Evolutionary conservation across 2,329 filamentous ascomycete genomes (phyloP).

Genomic region (Sporothrix brunneoviolacea): DNA sequence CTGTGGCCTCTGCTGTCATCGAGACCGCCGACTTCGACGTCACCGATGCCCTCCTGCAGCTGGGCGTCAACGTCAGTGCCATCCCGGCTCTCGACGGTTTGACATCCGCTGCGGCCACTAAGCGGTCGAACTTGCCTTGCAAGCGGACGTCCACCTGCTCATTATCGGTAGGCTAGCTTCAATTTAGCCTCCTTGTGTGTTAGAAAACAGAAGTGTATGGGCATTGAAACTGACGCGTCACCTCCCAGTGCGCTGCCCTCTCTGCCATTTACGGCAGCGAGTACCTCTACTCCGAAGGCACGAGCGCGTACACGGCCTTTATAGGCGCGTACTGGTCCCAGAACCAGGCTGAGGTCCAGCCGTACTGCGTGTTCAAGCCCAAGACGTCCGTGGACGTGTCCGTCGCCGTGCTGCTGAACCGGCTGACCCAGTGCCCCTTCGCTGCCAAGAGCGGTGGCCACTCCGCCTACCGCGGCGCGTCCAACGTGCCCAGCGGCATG

Average conservation of each 20-base stretch:
- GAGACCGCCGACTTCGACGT: not conserved
- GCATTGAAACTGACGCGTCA: no score
- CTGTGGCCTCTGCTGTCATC: not conserved
- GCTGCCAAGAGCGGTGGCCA: constrained; percentile 51
- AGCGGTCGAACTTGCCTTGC: not conserved
- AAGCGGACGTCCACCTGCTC: not conserved
- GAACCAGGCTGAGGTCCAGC: constrained; percentile 2
- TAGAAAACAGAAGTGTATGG: no score
- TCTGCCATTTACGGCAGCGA: not conserved
- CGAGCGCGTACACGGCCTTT: not conserved
- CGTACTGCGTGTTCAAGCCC: constrained; percentile 33
- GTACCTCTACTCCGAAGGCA: not conserved
- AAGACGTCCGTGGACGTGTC: constrained; percentile 34
- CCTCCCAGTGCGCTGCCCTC: not conserved
- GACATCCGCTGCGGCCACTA: not conserved
- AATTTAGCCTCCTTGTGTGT: no score
- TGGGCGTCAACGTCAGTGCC: not conserved
- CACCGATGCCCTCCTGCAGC: not conserved
- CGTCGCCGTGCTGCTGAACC: constrained; percentile 37
- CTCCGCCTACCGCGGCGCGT: constrained; percentile 41
- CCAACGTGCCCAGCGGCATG: constrained; percentile 44
- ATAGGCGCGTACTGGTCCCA: not conserved
- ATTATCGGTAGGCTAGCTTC: no score
- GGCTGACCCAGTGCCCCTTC: constrained; percentile 38
- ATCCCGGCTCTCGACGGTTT: not conserved